Base-by-base conservation (phyloP, 139 green algal genomes). In the Tetraselmis striata region DNA sequence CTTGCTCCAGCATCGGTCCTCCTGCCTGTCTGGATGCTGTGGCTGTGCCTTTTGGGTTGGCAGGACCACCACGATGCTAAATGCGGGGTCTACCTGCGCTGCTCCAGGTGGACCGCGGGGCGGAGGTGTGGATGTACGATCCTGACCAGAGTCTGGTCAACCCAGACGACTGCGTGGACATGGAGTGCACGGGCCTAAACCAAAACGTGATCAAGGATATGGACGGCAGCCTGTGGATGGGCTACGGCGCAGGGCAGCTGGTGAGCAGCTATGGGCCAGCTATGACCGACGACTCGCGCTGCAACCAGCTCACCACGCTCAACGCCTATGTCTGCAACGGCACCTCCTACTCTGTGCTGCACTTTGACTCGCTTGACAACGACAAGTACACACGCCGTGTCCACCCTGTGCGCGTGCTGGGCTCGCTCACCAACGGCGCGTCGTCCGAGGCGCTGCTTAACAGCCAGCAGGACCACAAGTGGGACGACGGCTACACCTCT, bases 401-500 rank as follows among this genome's bases (percentile, higher is more conserved):
- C 23, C 28, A 76, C 31, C 82, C 82, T 18, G 77, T 85, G 32
- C 25, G 30, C 27, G 77, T 85, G 77, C 24, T n/a, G 24, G 77
- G 32, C 0, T 25, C 5, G 45, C 45, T 67, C 11, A 67, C 45
- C 5, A 67, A 67, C 45, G 45, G 45, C 11, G 45, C 5, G 18
- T 67, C 45, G 45, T 25, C 11, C 45, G 45, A 67, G 45, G 31
- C 28, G 0, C 31, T 32, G 18, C 59, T 85, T 23, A 85, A 85
- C 67, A 79, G 77, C 32, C 82, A 77, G 2, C 74, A 82, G 77
- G 82, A 85, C 80, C 76, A 80, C 24, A 59, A 29, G 28, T 85
- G 82, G 82, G 82, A 85, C 78, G 59, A 82, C 79, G 76, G 74
- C 32, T 85, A 85, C 77, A 85, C 82, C n/a, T 85, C 82, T 18